These are phyloP conservation scores for Delonix regia DNA, from an alignment of 306 rosid species.

Conservation along the genomic window DNA sequence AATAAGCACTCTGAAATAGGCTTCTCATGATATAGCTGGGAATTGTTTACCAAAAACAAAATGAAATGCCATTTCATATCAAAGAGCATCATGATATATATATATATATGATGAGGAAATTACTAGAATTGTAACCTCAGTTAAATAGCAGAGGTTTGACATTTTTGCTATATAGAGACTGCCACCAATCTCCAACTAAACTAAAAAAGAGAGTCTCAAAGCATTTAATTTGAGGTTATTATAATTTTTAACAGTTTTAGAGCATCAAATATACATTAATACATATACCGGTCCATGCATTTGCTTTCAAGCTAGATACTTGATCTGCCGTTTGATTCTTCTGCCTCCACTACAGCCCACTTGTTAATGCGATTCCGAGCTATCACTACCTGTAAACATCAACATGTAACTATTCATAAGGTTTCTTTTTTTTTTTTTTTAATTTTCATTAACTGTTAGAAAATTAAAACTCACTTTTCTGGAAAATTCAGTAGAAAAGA, in stretches of 20 bases:
- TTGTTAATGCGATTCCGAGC: slow-evolving; percentile 48
- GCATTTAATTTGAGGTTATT: not conserved
- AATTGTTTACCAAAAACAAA: not conserved
- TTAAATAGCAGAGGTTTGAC: not conserved
- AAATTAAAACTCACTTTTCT: not conserved
- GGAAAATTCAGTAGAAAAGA: not conserved
- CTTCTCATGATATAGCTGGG: not conserved
- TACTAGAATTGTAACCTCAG: not conserved
- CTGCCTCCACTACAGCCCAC: slow-evolving; percentile 36
- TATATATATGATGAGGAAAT: not conserved
- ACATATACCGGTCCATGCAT: not conserved
- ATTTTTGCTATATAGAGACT: not conserved
- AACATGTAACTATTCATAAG: not conserved
- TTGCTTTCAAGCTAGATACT: not conserved
- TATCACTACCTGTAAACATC: slow-evolving; percentile 40
- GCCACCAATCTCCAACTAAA: not conserved
- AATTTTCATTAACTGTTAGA: too few relatives aligned
- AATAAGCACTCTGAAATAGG: not conserved
- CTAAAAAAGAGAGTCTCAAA: not conserved
- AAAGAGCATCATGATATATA: not conserved
- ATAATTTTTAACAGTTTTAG: not conserved
- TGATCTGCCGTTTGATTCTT: slow-evolving; percentile 25
- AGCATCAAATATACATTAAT: not conserved
- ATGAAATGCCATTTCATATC: not conserved
- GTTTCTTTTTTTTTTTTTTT: not conserved